Conservation (phyloP, 345 rosid genomes). For the Lenwebbia sp. region DNA sequence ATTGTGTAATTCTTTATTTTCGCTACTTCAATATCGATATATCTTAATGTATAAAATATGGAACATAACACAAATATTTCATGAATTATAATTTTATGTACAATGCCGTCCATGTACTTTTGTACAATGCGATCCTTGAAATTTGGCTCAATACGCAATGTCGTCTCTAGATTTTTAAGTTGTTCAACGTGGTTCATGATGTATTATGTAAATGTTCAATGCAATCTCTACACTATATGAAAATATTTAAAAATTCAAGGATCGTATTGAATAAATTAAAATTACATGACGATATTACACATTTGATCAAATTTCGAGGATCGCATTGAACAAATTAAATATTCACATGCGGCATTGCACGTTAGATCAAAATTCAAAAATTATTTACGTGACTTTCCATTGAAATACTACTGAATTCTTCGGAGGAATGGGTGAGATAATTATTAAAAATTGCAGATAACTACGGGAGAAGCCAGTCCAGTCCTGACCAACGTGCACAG, state of each 20-base stretch:
- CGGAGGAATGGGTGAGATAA: not conserved
- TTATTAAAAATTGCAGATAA: not conserved
- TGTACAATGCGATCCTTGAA: accelerated
- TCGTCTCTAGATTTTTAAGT: accelerated
- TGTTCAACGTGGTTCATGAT: too few relatives aligned
- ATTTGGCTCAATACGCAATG: accelerated
- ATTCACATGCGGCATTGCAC: accelerated
- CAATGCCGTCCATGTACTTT: accelerated
- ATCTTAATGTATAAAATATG: too few relatives aligned
- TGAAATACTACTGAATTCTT: not conserved
- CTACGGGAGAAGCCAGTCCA: not conserved
- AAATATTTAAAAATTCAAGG: too few relatives aligned
- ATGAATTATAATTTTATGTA: accelerated
- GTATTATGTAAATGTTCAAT: too few relatives aligned
- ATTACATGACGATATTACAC: too few relatives aligned
- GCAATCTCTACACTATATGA: too few relatives aligned
- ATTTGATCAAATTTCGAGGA: accelerated
- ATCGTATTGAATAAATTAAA: too few relatives aligned
- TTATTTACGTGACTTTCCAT: accelerated
- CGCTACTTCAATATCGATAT: too few relatives aligned
- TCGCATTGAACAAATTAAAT: not conserved
- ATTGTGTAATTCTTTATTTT: not conserved
- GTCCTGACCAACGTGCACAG: not conserved
- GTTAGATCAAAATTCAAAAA: accelerated
- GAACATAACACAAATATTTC: accelerated